These are phyloP conservation scores for Conticribra weissflogii DNA, from an alignment of 108 stramenopile species.

Conservation along the genomic window DNA sequence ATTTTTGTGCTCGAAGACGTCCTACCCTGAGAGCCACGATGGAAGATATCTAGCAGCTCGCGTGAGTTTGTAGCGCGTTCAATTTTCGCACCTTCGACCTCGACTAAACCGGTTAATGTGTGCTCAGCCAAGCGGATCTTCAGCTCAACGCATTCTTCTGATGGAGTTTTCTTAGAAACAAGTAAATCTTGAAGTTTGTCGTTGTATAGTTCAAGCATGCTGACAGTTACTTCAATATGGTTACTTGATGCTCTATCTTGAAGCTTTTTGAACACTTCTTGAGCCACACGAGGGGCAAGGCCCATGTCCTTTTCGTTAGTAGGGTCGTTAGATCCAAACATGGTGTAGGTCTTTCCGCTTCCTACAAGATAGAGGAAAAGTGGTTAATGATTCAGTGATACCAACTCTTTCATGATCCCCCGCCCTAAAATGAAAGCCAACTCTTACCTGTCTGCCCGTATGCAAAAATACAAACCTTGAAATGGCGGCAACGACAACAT, in stretches of 20 bases:
- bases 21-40: conserved; percentile 52
- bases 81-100: conserved; percentile 54
- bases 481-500: background rate
- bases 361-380: conserved; percentile 3
- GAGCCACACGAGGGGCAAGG: conserved; percentile 58
- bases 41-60: conserved; percentile 53
- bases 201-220: conserved; percentile 77
- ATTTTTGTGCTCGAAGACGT: conserved; percentile 67
- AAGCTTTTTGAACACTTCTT: conserved; percentile 60
- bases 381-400: too few relatives aligned
- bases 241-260: conserved; percentile 49
- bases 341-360: conserved; percentile 76
- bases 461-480: conserved; percentile 41
- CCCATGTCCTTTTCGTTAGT: conserved; percentile 43
- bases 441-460: conserved; percentile 51
- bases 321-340: conserved; percentile 61
- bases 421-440: too few relatives aligned
- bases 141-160: conserved; percentile 12
- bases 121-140: conserved; percentile 58
- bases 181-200: conserved; percentile 72
- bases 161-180: conserved; percentile 17
- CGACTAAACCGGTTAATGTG: conserved; percentile 50
- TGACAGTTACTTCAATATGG: conserved; percentile 40
- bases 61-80: conserved; percentile 38
- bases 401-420: too few relatives aligned